Evolutionary conservation across 257 asterid genomes (phyloP).

Genomic region (Fraxinus excelsior): DNA sequence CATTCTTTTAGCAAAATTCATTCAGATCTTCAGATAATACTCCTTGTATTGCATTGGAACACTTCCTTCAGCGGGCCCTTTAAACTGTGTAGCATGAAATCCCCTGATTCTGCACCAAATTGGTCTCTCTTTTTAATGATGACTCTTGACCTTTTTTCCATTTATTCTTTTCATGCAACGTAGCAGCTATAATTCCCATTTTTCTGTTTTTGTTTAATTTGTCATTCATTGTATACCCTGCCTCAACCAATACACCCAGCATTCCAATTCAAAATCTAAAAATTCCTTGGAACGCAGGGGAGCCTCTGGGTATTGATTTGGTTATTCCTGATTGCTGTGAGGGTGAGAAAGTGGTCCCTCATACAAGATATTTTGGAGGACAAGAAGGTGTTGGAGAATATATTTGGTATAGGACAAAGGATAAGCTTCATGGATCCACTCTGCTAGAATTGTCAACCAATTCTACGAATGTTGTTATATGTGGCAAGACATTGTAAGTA

Average conservation of each 20-base stretch:
- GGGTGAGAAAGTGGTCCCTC: slow-evolving; percentile 78
- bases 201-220: not conserved
- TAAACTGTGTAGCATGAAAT: not conserved
- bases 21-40: not conserved
- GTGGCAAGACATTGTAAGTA: slow-evolving; percentile 68
- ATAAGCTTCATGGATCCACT: slow-evolving; percentile 62
- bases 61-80: not conserved
- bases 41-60: not conserved
- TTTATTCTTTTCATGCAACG: too few relatives aligned
- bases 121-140: not conserved
- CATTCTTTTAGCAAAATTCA: not conserved
- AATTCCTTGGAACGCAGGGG: slow-evolving; percentile 52
- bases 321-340: slow-evolving; percentile 78
- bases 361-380: slow-evolving; percentile 79
- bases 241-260: slow-evolving; percentile 2
- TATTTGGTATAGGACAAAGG: slow-evolving; percentile 75
- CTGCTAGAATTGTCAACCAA: slow-evolving; percentile 53
- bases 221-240: slow-evolving; percentile 7
- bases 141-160: not conserved
- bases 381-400: slow-evolving; percentile 82
- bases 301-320: slow-evolving; percentile 75
- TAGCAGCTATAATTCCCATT: not conserved
- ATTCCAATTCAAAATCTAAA: slow-evolving; percentile 25
- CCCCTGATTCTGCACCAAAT: not conserved
- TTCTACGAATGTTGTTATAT: slow-evolving; percentile 47